Conservation (phyloP, 2,329 filamentous ascomycete genomes). For the Keithomyces neogunnii region DNA sequence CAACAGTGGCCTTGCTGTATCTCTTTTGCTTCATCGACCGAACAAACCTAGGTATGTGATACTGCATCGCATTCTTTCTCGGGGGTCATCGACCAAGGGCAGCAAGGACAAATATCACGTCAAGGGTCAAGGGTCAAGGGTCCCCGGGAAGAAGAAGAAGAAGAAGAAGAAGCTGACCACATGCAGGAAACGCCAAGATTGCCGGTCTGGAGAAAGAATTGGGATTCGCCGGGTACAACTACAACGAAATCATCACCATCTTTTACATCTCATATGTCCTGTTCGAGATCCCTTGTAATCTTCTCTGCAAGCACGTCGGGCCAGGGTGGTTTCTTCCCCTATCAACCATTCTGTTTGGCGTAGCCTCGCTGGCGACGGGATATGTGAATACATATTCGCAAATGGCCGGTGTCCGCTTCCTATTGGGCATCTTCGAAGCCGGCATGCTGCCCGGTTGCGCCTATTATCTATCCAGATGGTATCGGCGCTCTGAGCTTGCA, state of each 20-base stretch:
- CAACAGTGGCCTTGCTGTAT: constrained; percentile 58
- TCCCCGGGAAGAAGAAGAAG: background rate
- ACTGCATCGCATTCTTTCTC: too few relatives aligned
- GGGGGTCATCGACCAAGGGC: background rate
- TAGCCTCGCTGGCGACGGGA: constrained; percentile 55
- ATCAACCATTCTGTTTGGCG: constrained; percentile 54
- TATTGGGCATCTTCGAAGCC: constrained; percentile 62
- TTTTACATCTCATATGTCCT: constrained; percentile 70
- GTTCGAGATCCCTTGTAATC: constrained; percentile 61
- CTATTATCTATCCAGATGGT: constrained; percentile 67
- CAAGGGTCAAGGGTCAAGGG: background rate
- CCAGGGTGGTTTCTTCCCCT: constrained; percentile 64
- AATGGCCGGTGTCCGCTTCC: constrained; percentile 54
- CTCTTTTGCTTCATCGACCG: constrained; percentile 68
- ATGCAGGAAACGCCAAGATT: constrained; percentile 56
- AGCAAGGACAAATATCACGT: too few relatives aligned
- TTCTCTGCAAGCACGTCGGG: constrained; percentile 62
- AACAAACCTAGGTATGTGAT: constrained; percentile 56
- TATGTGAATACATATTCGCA: constrained; percentile 49
- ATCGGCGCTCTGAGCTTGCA: constrained; percentile 57
- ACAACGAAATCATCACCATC: constrained; percentile 57
- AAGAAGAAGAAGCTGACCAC: background rate
- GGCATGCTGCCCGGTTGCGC: constrained; percentile 68
- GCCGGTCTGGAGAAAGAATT: constrained; percentile 58
- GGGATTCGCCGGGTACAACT: constrained; percentile 51